Evolutionary conservation across 208 protist genomes (phyloP).

Genomic region (Trypanosoma melophagium): DNA sequence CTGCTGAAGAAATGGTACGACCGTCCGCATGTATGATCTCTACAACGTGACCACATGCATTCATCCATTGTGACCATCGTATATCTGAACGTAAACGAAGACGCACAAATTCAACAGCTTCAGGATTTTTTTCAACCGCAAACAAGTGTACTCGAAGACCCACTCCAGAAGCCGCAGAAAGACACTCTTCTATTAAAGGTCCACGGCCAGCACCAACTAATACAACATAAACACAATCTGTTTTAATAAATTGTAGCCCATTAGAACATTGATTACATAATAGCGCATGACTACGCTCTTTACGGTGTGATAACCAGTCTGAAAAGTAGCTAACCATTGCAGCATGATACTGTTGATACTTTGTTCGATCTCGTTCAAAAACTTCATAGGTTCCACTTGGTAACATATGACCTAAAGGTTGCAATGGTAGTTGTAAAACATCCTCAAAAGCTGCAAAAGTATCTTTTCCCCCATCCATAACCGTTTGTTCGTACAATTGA

Average conservation of each 20-base stretch:
- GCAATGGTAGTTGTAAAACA: slow-evolving; percentile 91
- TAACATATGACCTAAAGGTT: slow-evolving; percentile 97
- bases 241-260: slow-evolving; percentile 23
- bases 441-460: slow-evolving; percentile 87
- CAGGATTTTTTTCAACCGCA: slow-evolving; percentile 98
- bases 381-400: slow-evolving; percentile 97
- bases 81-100: slow-evolving; percentile 53
- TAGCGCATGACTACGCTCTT: slow-evolving; percentile 34
- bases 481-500: slow-evolving; percentile 48
- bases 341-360: slow-evolving; percentile 95
- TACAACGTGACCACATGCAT: slow-evolving; percentile 85
- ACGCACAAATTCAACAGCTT: slow-evolving; percentile 92
- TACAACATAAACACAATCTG: slow-evolving; percentile 78
- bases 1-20: slow-evolving; percentile 50
- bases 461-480: slow-evolving; percentile 52
- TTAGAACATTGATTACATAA: slow-evolving; percentile 16
- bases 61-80: slow-evolving; percentile 53
- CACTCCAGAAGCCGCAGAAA: slow-evolving; percentile 72
- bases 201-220: slow-evolving; percentile 97
- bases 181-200: slow-evolving; percentile 87
- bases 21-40: slow-evolving; percentile 91
- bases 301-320: slow-evolving; percentile 46
- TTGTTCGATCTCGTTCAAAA: slow-evolving; percentile 97
- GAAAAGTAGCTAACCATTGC: slow-evolving; percentile 73
- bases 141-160: slow-evolving; percentile 86